Percentiles rank a stretch among this genome's conserved stretches.
phyloP scores from a whole-genome alignment of 1,284 basidiomycete species.

The Afroboletus lepidellus region DNA sequence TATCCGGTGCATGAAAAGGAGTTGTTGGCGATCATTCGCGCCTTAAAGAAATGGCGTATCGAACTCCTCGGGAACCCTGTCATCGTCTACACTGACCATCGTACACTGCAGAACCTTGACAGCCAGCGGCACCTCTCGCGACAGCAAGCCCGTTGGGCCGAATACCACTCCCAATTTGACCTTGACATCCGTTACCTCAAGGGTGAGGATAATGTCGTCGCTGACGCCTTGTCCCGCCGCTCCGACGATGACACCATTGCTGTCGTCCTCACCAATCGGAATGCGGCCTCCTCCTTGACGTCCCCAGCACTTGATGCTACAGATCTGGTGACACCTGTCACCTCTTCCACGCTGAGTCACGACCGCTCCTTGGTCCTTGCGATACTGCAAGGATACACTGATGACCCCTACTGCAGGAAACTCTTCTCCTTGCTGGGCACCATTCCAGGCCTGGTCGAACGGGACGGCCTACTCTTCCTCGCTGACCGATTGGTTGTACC shows the following conservation, averaged over 20 bases:
- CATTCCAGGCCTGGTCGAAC: neutral
- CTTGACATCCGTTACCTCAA: neutral
- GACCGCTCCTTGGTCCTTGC: constrained; percentile 8
- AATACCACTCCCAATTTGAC: neutral
- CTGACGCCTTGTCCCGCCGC: neutral
- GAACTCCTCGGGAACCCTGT: constrained; percentile 34
- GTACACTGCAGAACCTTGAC: neutral
- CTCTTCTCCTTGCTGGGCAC: constrained; percentile 7
- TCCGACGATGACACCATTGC: neutral
- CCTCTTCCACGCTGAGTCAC: neutral
- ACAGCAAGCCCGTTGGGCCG: neutral
- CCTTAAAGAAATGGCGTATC: constrained; percentile 36
- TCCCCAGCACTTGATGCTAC: neutral
- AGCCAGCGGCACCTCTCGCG: neutral
- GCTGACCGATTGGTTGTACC: neutral
- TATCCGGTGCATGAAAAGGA: constrained; percentile 41
- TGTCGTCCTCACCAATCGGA: neutral
- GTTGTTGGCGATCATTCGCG: constrained; percentile 35
- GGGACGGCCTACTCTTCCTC: neutral
- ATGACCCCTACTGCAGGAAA: constrained; percentile 30
- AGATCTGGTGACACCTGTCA: too few relatives aligned
- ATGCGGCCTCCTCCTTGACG: too few relatives aligned
- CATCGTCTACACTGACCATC: neutral
- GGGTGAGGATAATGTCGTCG: neutral
- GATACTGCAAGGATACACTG: constrained; percentile 30